Percentiles rank a stretch among this genome's conserved stretches.
phyloP scores from a whole-genome alignment of 768 basidiomycete species.

The Agaricus subrufescens region DNA sequence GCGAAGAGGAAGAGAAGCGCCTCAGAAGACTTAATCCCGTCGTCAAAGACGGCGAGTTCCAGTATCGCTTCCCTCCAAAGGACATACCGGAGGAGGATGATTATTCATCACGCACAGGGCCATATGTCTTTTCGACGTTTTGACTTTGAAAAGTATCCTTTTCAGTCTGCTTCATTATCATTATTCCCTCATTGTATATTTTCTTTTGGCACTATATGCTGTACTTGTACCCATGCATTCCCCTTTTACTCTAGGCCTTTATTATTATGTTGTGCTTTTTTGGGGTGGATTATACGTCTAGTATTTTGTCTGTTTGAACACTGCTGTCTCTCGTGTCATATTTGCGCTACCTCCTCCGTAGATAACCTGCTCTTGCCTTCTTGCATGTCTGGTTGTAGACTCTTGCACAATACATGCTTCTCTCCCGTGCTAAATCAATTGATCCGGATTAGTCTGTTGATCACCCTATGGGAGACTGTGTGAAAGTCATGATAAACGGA shows the following conservation, averaged over 20 bases:
- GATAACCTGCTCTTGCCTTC: constrained; percentile 17
- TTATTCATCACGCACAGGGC: constrained; percentile 22
- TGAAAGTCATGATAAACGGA: too few species aligned
- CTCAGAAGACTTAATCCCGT: constrained; percentile 55
- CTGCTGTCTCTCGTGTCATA: constrained; percentile 21
- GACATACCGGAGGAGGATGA: constrained; percentile 7
- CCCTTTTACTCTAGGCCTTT: constrained; percentile 6
- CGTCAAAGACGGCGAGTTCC: constrained; percentile 60
- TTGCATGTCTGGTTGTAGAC: constrained; percentile 11
- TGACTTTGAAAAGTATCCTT: constrained; percentile 23
- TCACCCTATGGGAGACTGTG: too few species aligned
- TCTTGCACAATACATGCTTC: constrained; percentile 3
- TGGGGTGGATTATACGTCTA: constrained; percentile 17
- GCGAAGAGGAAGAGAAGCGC: constrained; percentile 51
- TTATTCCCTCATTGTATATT: constrained; percentile 13
- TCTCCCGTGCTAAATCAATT: too few species aligned
- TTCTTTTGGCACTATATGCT: constrained; percentile 10
- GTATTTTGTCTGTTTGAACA: constrained; percentile 35
- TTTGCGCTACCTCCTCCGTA: constrained; percentile 20
- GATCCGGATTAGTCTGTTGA: too few species aligned
- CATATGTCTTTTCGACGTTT: constrained; percentile 59
- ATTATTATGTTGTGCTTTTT: constrained; percentile 15
- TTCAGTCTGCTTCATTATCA: constrained; percentile 3
- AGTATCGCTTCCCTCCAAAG: constrained; percentile 52
- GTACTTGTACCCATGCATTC: constrained; percentile 9